These are phyloP conservation scores for Dillenia turbinata DNA, from an alignment of 164 flowering plant genomes.

Conservation along the genomic window DNA sequence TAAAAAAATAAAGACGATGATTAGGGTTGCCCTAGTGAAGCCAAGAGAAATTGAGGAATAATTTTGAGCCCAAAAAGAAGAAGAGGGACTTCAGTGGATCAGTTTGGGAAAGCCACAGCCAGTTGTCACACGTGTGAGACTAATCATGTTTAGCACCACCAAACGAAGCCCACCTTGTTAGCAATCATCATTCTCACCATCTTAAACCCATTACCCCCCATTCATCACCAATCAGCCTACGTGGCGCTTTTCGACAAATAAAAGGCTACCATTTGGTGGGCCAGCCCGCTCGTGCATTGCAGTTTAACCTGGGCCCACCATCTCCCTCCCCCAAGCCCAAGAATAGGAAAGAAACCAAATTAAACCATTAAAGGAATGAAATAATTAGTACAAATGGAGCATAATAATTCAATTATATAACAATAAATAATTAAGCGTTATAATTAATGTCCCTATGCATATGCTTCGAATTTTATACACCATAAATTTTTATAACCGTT, in stretches of 20 bases:
- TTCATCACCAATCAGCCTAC: conserved; percentile 4
- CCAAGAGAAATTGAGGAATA: too few relatives aligned
- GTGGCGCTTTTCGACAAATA: not conserved
- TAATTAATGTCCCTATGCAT: too few relatives aligned
- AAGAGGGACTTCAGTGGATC: too few relatives aligned
- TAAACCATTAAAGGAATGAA: too few relatives aligned
- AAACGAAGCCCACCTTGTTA: conserved; percentile 12
- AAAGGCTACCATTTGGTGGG: conserved; percentile 21
- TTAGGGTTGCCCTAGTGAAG: too few relatives aligned
- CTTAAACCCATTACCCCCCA: not conserved
- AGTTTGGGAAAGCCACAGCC: conserved; percentile 34
- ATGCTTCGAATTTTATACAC: too few relatives aligned
- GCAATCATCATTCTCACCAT: conserved; percentile 42
- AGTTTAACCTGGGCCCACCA: conserved; percentile 36
- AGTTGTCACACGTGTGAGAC: conserved; percentile 62
- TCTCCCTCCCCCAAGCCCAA: conserved; percentile 18
- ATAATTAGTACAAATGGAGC: too few relatives aligned
- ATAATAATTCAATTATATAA: too few relatives aligned
- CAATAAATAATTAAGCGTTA: too few relatives aligned
- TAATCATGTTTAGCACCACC: conserved; percentile 53
- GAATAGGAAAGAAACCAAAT: not conserved
- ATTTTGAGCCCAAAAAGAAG: too few relatives aligned
- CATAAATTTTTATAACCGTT: too few relatives aligned
- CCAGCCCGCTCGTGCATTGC: conserved; percentile 60
- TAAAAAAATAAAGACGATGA: too few relatives aligned